Conservation (phyloP, 176 grass and related monocot species). For the maize (Zea mays) region DNA sequence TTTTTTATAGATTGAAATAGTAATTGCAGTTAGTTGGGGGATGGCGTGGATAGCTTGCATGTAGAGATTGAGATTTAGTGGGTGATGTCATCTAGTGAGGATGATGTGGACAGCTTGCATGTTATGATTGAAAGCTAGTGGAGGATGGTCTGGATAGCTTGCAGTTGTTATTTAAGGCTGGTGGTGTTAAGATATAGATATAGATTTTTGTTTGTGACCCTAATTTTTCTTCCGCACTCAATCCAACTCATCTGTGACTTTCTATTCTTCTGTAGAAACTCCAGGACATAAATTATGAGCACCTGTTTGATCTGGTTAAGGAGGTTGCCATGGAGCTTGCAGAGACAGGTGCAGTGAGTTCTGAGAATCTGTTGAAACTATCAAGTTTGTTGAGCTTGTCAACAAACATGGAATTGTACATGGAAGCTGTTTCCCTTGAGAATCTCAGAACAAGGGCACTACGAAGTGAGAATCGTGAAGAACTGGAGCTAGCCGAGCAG, state of each 20-base stretch:
- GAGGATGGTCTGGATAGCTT: neutral
- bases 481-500: conserved; percentile 57
- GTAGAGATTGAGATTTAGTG: too few relatives aligned
- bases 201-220: neutral
- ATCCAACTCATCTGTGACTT: conserved; percentile 29
- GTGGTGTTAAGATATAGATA: neutral
- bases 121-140: too few relatives aligned
- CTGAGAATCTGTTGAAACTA: conserved; percentile 56
- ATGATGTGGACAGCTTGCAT: neutral
- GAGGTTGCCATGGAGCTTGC: conserved; percentile 53
- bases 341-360: conserved; percentile 30
- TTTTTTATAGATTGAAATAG: neutral
- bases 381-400: conserved; percentile 69
- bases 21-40: neutral
- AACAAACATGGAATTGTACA: conserved; percentile 90
- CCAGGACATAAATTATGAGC: conserved; percentile 57
- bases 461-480: conserved; percentile 53
- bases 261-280: conserved; percentile 52
- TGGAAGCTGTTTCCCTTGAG: conserved; percentile 87
- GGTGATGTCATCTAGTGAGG: neutral
- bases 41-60: neutral
- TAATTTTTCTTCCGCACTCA: conserved; percentile 13
- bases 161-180: neutral
- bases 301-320: conserved; percentile 55
- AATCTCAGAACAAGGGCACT: conserved; percentile 63